Conservation (phyloP, 371 early-diverging fungal genomes). For the Phascolomyces articulosus region DNA sequence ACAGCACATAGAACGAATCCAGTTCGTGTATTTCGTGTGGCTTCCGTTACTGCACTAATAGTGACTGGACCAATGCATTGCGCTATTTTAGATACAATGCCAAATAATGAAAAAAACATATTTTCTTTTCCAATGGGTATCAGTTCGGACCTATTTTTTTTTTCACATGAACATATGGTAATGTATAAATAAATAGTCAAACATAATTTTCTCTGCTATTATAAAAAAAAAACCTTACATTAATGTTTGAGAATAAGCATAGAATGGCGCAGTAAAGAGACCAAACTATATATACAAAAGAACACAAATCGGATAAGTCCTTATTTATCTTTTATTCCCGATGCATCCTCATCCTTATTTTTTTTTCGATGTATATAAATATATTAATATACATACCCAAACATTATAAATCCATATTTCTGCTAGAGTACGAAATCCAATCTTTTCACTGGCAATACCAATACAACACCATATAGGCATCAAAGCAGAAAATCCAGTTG, state of each 20-base stretch:
- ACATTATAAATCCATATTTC: conserved; percentile 47
- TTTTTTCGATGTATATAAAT: neutral
- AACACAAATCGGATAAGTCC: too few relatives aligned
- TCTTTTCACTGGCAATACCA: conserved; percentile 23
- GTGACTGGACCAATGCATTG: conserved; percentile 68
- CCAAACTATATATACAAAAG: conserved; percentile 21
- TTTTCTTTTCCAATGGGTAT: conserved; percentile 56
- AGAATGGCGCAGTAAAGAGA: conserved; percentile 45
- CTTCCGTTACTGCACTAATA: conserved; percentile 54
- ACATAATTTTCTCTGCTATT: neutral
- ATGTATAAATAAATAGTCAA: neutral
- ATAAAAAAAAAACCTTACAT: conserved; percentile 24
- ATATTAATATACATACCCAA: conserved; percentile 18
- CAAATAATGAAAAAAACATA: conserved; percentile 60
- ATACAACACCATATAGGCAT: conserved; percentile 46
- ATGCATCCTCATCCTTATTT: neutral
- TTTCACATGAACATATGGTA: too few relatives aligned
- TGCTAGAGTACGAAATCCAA: conserved; percentile 30
- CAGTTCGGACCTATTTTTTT: conserved; percentile 40
- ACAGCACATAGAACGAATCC: conserved; percentile 21
- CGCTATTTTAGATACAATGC: conserved; percentile 64
- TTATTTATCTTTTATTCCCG: too few relatives aligned
- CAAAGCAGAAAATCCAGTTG: conserved; percentile 26
- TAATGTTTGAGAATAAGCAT: conserved; percentile 36
- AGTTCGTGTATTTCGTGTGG: conserved; percentile 20